Evolutionary conservation across 805 yeast genomes (phyloP), one percentile per base, ranked within the genome.

Genomic region (Saccharomycopsis javanensis): DNA sequence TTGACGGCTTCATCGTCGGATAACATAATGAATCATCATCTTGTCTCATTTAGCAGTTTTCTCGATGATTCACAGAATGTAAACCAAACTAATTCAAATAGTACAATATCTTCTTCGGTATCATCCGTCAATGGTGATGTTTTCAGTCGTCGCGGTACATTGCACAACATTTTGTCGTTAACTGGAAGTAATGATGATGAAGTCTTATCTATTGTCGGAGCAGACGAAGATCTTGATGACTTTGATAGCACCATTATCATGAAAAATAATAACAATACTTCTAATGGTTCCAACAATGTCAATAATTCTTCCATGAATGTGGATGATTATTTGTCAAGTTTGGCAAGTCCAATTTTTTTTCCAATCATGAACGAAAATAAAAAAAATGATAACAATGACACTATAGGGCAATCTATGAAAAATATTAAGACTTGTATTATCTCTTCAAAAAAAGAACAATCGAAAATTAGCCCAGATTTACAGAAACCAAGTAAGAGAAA

Each of bases 21-120:
- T 15, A 42, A 42, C 23, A 42, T 42, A 8, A 69, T 92, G 98
- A 63, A 92, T 87, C 2, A 91, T 81, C 6, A 89, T 81, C 61
- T 80, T 82, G 58, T 84, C 81, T 56, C 69, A 79, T 6, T 95
- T 92, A 66, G 85, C 90, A 30, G 86, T 81, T 65, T 86, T 88
- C 66, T 86, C 88, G 53, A 90, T 42, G 48, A 42, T 20, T 13
- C 48, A 2, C 48, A 42, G 23, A 18, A 42, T 35, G 42, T 20
- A 10, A 42, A 42, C 16, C 18, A 11, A 3, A 42, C 48, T 11
- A 42, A 42, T 42, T 42, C 48, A 8, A 42, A 42, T 5, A 42
- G 48, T 8, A 42, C 48, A 20, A 28, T 42, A 1, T 42, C 48
- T 13, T 42, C 48, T 5, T 42, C 48, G 3, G 48, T 42, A 11